Evolutionary conservation across 2,329 filamentous ascomycete species (phyloP), one percentile per base, ranked within the genome.

Genomic region (Aaosphaeria pasadenensis): DNA sequence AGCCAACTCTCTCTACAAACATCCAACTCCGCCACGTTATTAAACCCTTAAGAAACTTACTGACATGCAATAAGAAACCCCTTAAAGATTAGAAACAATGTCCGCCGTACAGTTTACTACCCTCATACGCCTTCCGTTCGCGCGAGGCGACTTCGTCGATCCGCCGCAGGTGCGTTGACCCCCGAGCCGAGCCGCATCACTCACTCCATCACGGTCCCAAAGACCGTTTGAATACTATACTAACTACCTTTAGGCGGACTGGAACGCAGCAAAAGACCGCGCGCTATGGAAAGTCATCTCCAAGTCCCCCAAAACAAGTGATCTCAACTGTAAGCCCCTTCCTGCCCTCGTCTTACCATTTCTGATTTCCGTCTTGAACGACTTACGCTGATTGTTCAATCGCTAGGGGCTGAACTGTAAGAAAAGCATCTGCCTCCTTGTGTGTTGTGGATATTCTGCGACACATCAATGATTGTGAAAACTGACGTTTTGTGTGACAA

Each of bases 241-340:
- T 36, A 36, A 36, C 33, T 53, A 29, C 17, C 39, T 47, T 24
- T 36, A 95, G 90, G 85, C 94, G 47, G 84, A 90, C 69, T 99
- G 94, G 94, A 86, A 91, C 70, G 80, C 86, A 1, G 77, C 80
- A 24, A 97, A 96, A 70, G 94, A 97, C 64, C 87, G 89, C 50
- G 84, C 84, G 7, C 73, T 99, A 11, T 99, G 94, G 94, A 89
- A 89, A 69, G 84, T 96, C 44, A 81, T 97, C 5, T 95, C 91
- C 0, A 86, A 86, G 52, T 84, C 87, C 31, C 84, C 88, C 2
- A 89, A 90, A 65, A 88, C 85, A 44, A 81, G 79, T 48, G 88
- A 95, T 63, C 85, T 96, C 63, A 85, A 97, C 67, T 99, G 92
- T 95, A 76, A 68, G 61, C 50, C 43, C 11, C 7, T 5, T 45